These are phyloP conservation scores for Gracilariopsis chorda DNA, from an alignment of 23 red algal genomes.

Conservation along the genomic window DNA sequence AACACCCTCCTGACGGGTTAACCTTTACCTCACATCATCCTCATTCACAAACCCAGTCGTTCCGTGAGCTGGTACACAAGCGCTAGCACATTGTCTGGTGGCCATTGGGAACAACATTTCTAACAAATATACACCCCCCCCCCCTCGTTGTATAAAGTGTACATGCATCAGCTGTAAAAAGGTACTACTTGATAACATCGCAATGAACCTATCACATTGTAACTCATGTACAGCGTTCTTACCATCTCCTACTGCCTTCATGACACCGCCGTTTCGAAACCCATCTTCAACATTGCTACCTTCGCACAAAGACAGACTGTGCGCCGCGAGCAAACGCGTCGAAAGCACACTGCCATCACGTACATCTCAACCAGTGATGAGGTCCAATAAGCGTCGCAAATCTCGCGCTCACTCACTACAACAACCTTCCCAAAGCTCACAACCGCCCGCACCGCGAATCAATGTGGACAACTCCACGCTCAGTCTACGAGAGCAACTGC, in stretches of 20 bases:
- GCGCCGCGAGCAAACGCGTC: not conserved
- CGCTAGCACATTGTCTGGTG: no score
- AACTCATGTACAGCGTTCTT: not conserved
- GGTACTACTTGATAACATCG: no score
- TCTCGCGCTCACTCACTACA: not conserved
- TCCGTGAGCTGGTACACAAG: no score
- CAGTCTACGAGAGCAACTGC: constrained; percentile 7
- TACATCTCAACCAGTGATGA: not conserved
- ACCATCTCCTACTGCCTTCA: not conserved
- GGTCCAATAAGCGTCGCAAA: constrained; percentile 2
- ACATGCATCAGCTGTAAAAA: no score
- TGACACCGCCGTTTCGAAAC: not conserved
- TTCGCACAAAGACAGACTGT: not conserved
- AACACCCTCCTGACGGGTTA: no score
- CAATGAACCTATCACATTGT: no score
- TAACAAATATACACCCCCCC: no score
- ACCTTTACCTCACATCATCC: no score
- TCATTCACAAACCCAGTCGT: no score
- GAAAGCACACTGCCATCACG: not conserved
- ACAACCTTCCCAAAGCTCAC: not conserved
- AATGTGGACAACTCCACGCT: constrained; percentile 16
- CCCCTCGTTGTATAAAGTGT: no score
- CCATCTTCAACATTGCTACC: not conserved
- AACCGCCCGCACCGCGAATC: not conserved
- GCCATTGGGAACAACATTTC: no score